Percentiles rank a stretch among this genome's conserved stretches.
Evolutionary conservation across 1,284 basidiomycete genomes (phyloP).

Genomic region (Leccinum pseudoinsigne): DNA sequence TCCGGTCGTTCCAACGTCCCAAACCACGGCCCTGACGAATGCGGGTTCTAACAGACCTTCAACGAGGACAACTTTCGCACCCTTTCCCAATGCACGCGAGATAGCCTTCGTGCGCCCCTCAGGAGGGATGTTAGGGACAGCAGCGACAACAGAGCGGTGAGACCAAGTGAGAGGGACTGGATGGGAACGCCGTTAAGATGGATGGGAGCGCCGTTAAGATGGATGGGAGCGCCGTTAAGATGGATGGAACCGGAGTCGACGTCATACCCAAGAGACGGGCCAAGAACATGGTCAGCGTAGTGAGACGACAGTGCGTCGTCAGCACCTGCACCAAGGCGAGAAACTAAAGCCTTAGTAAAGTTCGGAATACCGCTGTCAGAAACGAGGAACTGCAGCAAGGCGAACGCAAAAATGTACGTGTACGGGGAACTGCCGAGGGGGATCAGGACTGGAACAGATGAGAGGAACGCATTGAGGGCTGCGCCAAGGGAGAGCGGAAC

Average conservation of each 20-base stretch:
- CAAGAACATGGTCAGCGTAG: slow-evolving; percentile 78
- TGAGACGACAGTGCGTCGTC: slow-evolving; percentile 79
- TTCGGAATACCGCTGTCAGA: slow-evolving; percentile 71
- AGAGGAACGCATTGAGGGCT: slow-evolving; percentile 63
- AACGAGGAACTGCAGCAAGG: slow-evolving; percentile 63
- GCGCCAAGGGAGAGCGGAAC: slow-evolving; percentile 74
- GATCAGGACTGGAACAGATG: slow-evolving; percentile 17
- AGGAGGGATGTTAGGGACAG: slow-evolving; percentile 79
- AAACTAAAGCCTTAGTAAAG: slow-evolving; percentile 71
- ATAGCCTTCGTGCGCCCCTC: slow-evolving; percentile 89
- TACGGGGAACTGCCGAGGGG: slow-evolving; percentile 53
- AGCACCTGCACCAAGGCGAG: slow-evolving; percentile 87
- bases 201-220: slow-evolving; percentile 39
- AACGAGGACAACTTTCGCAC: slow-evolving; percentile 79
- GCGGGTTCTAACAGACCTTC: slow-evolving; percentile 78
- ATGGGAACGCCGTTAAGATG: slow-evolving; percentile 86
- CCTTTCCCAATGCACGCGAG: slow-evolving; percentile 83
- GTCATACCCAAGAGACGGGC: slow-evolving; percentile 78
- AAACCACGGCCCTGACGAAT: slow-evolving; percentile 65
- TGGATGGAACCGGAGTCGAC: slow-evolving; percentile 55
- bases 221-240: too few species aligned
- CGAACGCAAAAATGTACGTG: slow-evolving; percentile 64
- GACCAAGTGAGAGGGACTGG: slow-evolving; percentile 80
- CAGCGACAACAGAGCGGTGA: slow-evolving; percentile 78
- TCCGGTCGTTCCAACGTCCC: slow-evolving; percentile 66